These are phyloP conservation scores for Suhomyces bokatorum DNA, from an alignment of 1,139 yeast species.

Conservation along the genomic window DNA sequence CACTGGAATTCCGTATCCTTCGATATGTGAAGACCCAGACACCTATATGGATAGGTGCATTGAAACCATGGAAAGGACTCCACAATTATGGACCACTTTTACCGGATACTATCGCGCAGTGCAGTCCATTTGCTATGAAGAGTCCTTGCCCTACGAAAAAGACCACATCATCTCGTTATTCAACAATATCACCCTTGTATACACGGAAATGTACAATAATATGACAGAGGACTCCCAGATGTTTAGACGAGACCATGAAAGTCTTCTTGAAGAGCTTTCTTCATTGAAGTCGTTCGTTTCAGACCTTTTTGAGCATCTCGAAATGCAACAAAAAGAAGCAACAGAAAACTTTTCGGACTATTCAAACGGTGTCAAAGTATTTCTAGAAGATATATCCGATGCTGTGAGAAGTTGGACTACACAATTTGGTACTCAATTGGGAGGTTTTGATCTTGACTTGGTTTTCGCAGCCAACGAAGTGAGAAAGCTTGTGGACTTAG, in stretches of 20 bases:
- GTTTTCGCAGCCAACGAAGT: constrained; percentile 6
- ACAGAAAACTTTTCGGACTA: constrained; percentile 14
- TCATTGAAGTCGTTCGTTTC: constrained; percentile 12
- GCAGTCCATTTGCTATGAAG: constrained; percentile 49
- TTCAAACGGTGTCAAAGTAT: constrained; percentile 13
- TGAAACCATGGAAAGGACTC: constrained; percentile 37
- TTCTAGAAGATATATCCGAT: constrained; percentile 9
- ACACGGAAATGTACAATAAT: constrained; percentile 23
- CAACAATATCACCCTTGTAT: constrained; percentile 44
- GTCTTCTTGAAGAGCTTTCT: constrained; percentile 4
- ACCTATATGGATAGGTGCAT: constrained; percentile 36
- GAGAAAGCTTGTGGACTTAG: neutral
- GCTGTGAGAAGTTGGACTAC: neutral
- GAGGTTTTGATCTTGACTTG: constrained; percentile 1
- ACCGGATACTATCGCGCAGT: constrained; percentile 57
- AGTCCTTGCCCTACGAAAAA: constrained; percentile 52
- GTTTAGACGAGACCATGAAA: constrained; percentile 13
- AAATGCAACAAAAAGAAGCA: constrained; percentile 1
- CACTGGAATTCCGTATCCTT: constrained; percentile 40
- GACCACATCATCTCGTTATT: constrained; percentile 50
- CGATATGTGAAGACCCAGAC: constrained; percentile 25
- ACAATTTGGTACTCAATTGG: neutral
- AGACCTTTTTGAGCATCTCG: constrained; percentile 6
- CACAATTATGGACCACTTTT: constrained; percentile 63
- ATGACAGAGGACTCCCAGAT: constrained; percentile 16